These are phyloP conservation scores for Stentor coeruleus DNA, from an alignment of 73 alveolate genomes.

Conservation along the genomic window DNA sequence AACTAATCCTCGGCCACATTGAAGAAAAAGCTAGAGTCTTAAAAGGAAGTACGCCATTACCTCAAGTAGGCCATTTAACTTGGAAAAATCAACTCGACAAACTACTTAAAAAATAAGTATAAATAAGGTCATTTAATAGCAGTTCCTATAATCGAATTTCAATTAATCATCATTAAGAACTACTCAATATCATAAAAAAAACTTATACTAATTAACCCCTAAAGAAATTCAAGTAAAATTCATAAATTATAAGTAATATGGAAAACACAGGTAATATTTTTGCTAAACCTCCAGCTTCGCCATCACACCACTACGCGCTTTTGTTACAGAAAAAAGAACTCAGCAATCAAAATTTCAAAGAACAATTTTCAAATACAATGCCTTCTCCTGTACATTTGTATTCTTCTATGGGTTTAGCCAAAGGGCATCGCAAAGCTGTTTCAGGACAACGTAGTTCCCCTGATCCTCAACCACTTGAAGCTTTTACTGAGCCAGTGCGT, in stretches of 20 bases:
- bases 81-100: constrained; percentile 4
- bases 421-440: constrained; percentile 19
- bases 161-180: too few species aligned
- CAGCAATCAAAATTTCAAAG: neutral
- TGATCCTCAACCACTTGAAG: neutral
- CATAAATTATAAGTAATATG: too few species aligned
- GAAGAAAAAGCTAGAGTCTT: constrained; percentile 15
- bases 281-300: neutral
- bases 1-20: neutral
- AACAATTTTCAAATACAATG: neutral
- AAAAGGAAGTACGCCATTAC: constrained; percentile 18
- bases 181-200: too few species aligned
- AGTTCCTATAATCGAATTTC: too few species aligned
- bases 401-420: neutral
- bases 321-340: neutral
- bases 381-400: neutral
- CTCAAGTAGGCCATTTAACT: constrained; percentile 15
- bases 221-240: too few species aligned
- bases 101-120: neutral
- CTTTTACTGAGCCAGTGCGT: neutral
- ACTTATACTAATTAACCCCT: too few species aligned
- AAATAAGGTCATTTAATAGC: too few species aligned
- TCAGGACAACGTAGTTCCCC: neutral
- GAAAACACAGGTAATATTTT: too few species aligned
- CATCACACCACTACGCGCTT: neutral